A percentile compares a stretch with the other conserved stretches of the same genome.
Evolutionary conservation across 176 grass and related monocot genomes (phyloP).

Genomic region (Cenchrus purpureus): DNA sequence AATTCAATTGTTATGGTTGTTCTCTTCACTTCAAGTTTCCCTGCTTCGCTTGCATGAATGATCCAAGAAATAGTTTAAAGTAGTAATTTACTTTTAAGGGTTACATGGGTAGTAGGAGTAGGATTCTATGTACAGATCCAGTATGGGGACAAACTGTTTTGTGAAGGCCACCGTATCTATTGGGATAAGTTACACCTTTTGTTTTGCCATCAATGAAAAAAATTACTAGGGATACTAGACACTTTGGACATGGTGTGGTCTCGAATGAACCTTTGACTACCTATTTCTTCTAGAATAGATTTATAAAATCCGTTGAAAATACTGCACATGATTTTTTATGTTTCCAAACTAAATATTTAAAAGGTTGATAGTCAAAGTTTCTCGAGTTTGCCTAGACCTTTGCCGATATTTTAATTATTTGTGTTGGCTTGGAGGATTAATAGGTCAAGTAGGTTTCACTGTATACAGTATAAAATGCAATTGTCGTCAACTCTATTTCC

Average conservation of each 20-base stretch:
- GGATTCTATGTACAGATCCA: neutral
- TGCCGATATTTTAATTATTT: too few relatives aligned
- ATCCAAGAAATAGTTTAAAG: neutral
- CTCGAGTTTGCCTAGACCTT: neutral
- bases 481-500: neutral
- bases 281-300: neutral
- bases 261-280: neutral
- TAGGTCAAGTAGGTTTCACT: neutral
- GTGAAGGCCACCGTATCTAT: constrained; percentile 2
- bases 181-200: neutral
- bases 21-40: too few relatives aligned
- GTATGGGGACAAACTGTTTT: neutral
- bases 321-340: neutral
- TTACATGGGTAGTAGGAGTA: neutral
- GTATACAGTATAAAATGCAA: neutral
- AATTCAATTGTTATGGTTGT: constrained; percentile 1
- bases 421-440: neutral
- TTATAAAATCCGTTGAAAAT: neutral
- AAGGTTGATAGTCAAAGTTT: neutral
- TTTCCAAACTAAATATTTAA: neutral
- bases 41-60: neutral
- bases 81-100: neutral
- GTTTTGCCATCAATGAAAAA: neutral
- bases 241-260: neutral
- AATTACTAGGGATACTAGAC: neutral